A percentile compares a stretch with the other conserved stretches of the same genome.
phyloP scores from a whole-genome alignment of 306 rosid genomes.

The Rosa lucieae region DNA sequence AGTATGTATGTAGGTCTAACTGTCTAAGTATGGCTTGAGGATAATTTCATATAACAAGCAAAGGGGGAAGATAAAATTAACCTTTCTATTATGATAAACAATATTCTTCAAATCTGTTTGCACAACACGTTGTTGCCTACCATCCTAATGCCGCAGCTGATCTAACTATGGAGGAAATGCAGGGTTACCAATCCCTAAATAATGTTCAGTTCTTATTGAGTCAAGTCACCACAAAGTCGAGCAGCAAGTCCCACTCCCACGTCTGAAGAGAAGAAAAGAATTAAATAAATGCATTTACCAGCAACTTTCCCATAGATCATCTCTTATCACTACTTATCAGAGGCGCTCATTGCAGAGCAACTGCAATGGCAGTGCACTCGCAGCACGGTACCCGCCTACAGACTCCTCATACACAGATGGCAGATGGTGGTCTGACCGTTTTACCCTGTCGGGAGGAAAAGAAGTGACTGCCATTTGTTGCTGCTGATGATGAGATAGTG shows the following conservation, averaged over 20 bases:
- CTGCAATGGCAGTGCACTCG: constrained; percentile 30
- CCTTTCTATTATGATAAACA: background rate
- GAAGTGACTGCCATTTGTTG: constrained; percentile 38
- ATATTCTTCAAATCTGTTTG: background rate
- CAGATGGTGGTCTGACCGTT: constrained; percentile 38
- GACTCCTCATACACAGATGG: constrained; percentile 42
- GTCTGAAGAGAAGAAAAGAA: constrained; percentile 21
- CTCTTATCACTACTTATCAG: background rate
- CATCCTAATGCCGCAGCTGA: constrained; percentile 1
- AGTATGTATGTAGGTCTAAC: background rate
- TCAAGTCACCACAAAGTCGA: background rate
- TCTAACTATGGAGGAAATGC: constrained; percentile 1
- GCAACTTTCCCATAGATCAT: background rate
- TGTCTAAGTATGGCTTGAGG: background rate
- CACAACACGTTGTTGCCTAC: background rate
- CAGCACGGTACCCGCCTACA: constrained; percentile 30
- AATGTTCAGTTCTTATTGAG: constrained; percentile 11
- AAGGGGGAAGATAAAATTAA: background rate
- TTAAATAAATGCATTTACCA: constrained; percentile 16
- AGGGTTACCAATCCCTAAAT: background rate
- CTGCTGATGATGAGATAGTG: constrained; percentile 47
- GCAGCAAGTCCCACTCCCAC: constrained; percentile 13
- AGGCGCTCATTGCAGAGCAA: constrained; percentile 45
- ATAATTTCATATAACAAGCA: background rate
- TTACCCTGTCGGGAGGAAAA: constrained; percentile 33